These are phyloP conservation scores for Boletales sp. DNA, from an alignment of 768 basidiomycete species.

Conservation along the genomic window DNA sequence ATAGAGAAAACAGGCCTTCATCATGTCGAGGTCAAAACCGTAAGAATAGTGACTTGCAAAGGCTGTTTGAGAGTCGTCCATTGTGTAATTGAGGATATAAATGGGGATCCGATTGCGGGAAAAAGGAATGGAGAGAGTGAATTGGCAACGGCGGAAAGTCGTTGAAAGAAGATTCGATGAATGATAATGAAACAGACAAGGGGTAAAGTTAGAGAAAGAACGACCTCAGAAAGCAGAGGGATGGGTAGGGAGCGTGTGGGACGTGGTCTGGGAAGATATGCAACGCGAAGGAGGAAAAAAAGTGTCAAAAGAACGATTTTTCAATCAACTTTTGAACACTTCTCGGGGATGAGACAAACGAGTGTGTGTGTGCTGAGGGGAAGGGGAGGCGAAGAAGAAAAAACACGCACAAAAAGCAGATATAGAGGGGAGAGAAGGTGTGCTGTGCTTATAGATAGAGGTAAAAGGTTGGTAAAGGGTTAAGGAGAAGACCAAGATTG, in stretches of 20 bases:
- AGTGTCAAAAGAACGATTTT: slow-evolving; percentile 28
- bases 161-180: slow-evolving; percentile 32
- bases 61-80: slow-evolving; percentile 74
- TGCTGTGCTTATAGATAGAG: slow-evolving; percentile 40
- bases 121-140: slow-evolving; percentile 42
- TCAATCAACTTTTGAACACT: slow-evolving; percentile 26
- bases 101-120: slow-evolving; percentile 17
- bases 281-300: slow-evolving; percentile 16
- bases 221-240: slow-evolving; percentile 32
- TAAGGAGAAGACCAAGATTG: slow-evolving; percentile 32
- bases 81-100: slow-evolving; percentile 32
- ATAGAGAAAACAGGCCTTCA: slow-evolving; percentile 58
- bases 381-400: slow-evolving; percentile 26
- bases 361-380: slow-evolving; percentile 28
- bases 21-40: slow-evolving; percentile 86
- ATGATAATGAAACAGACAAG: slow-evolving; percentile 44
- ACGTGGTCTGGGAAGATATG: slow-evolving; percentile 29
- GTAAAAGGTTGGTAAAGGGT: slow-evolving; percentile 32
- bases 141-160: slow-evolving; percentile 48
- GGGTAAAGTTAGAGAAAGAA: slow-evolving; percentile 57
- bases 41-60: slow-evolving; percentile 72
- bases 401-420: slow-evolving; percentile 40
- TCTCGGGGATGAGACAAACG: slow-evolving; percentile 25
- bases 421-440: slow-evolving; percentile 26
- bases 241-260: slow-evolving; percentile 45